Base-by-base conservation (phyloP, 352 stramenopile genomes). In the Thalassiosira mediterranea region DNA sequence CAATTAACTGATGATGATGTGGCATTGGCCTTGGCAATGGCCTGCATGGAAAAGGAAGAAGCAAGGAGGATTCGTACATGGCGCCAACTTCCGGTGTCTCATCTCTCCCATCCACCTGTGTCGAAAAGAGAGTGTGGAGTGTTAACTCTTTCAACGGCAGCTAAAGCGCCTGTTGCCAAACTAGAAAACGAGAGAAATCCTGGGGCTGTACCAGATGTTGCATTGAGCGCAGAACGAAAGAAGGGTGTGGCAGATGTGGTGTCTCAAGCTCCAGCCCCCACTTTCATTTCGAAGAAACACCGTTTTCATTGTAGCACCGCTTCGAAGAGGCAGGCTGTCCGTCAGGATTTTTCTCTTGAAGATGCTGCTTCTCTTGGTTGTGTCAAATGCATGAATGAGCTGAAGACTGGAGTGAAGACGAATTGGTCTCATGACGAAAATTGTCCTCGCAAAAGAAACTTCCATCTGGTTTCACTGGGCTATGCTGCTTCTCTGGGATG, bases 11-110 rank as follows among this genome's bases (percentile, higher is more conserved):
- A 80, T 60, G 57, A 80, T 44, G 63, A 75, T 53, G 23, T 75
- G 3, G 72, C 54, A 19, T 13, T 80, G 38, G 72, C 23, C 19
- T 23, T 75, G 0, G 62, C 57, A 3, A 67, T 74, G 56, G 72
- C 72, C 29, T 65, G 29, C 37, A 68, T 72, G 57, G 72, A 74
- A 59, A 72, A 52, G 28, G 63, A 80, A 61, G 72, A 72, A 66
- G 53, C 70, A 17, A 61, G 49, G 46, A 42, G 62, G 44, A 29
- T 80, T 37, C 61, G 72, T n/a, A 31, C 13, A 42, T 44, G 67
- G 57, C 28, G 34, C 19, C 28, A 76, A 34, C 56, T 69, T 3
- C 23, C 37, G 19, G 23, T 63, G 17, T 57, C 66, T 57, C 23
- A 47, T 51, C 13, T 58, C 25, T 56, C 42, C 56, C 34, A 68